Evolutionary conservation across 2,329 filamentous ascomycete genomes (phyloP), one percentile per base, ranked within the genome.

Genomic region (Dactylellina parvicollis): DNA sequence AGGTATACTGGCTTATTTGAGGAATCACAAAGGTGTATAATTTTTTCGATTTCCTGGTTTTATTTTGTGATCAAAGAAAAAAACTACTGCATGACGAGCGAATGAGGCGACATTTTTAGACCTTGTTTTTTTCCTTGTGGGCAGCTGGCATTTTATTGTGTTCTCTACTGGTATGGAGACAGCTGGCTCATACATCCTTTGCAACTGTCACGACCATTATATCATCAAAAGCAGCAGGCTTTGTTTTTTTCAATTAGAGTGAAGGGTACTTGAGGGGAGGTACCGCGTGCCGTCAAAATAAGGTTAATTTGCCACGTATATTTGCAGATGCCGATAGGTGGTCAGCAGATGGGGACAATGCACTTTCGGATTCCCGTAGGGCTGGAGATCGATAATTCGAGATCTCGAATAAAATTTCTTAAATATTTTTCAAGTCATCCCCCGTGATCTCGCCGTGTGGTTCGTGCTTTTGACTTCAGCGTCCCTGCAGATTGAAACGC

Each of bases 281-380:
- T 60, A 60, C 54, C n/a, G 18, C 9, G n/a, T 55, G 64, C 47
- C 1, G 64, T 69, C 28, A 22, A 69, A 69, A 54, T 69, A 69
- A 69, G 47, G 42, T 69, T 61, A 46, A 42, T 34, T 8, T 9
- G 20, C n/a, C 20, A 26, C 24, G 18, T 18, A 42, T 10, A 28
- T 22, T 46, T 42, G 18, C 44, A 67, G 52, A 24, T 69, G 64
- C 64, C 64, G 64, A 28, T 49, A 28, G 44, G 55, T 69, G 64
- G 64, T 69, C 55, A 69, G 64, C 64, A 46, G 20, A 14, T 18
- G 42, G 14, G n/a, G 7, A 34, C 7, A 34, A 34, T 34, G 14
- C 20, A 44, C 10, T 28, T 4, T 28, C n/a, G 5, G 26, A 22
- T 16, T 20, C 10, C 3, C 10, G 22, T 50, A 50, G 46, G 46